Conservation (phyloP, 2,329 filamentous ascomycete species). For the Alternaria alternata region DNA sequence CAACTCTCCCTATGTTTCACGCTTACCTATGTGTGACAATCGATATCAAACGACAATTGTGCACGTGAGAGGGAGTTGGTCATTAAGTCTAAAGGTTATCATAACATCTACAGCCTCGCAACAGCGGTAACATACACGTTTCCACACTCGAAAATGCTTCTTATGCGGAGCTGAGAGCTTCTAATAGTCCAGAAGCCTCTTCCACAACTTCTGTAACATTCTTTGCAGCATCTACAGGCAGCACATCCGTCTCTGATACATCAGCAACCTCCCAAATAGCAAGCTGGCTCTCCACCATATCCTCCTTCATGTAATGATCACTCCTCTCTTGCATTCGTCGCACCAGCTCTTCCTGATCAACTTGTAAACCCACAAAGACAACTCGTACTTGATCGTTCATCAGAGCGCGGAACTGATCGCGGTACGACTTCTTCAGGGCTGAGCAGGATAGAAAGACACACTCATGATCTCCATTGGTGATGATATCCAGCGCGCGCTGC, state of each 20-base stretch:
- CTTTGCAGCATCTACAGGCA: slow-evolving; percentile 40
- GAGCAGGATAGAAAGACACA: slow-evolving; percentile 50
- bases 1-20: no score
- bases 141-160: background rate
- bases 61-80: no score
- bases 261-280: slow-evolving; percentile 38
- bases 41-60: no score
- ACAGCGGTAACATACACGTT: background rate
- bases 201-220: slow-evolving; percentile 7
- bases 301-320: slow-evolving; percentile 49
- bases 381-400: slow-evolving; percentile 26
- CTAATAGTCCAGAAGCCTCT: background rate
- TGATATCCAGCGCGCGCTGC: background rate
- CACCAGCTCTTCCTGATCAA: slow-evolving; percentile 37
- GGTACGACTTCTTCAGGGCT: slow-evolving; percentile 47
- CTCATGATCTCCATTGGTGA: background rate
- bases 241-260: slow-evolving; percentile 46
- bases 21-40: no score
- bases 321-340: slow-evolving; percentile 37
- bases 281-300: slow-evolving; percentile 41
- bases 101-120: no score
- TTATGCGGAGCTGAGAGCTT: background rate
- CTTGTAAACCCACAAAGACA: slow-evolving; percentile 51
- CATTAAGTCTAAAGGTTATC: no score
- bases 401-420: slow-evolving; percentile 42